A percentile compares a stretch with the other conserved stretches of the same genome.
These are phyloP conservation scores for Malassezia restricta DNA, from an alignment of 1,284 basidiomycete genomes.

Conservation along the genomic window DNA sequence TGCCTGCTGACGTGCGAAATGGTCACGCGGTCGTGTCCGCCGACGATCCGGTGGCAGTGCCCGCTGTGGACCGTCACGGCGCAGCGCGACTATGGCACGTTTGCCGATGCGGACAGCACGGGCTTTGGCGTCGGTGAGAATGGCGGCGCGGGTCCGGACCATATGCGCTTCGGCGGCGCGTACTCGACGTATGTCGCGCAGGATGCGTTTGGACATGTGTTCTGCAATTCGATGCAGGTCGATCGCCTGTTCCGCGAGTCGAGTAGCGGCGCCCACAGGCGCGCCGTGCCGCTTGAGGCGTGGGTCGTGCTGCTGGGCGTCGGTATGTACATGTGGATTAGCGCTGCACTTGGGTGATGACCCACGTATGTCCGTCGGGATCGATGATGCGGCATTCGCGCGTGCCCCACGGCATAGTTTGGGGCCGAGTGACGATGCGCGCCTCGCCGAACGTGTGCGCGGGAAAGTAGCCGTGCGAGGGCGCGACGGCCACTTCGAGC, in stretches of 20 bases:
- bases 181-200: conserved; percentile 35
- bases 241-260: conserved; percentile 25
- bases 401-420: conserved; percentile 30
- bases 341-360: conserved; percentile 13
- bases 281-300: neutral
- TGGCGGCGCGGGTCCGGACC: conserved; percentile 32
- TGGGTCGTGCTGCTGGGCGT: neutral
- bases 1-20: conserved; percentile 42
- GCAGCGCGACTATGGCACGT: conserved; percentile 41
- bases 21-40: conserved; percentile 37
- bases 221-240: conserved; percentile 41
- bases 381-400: conserved; percentile 27
- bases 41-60: conserved; percentile 36
- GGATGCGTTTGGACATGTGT: conserved; percentile 40
- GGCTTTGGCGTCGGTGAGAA: conserved; percentile 35
- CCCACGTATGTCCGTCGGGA: conserved; percentile 28
- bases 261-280: neutral
- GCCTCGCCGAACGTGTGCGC: conserved; percentile 20
- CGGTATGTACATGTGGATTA: neutral
- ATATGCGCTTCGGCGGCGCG: conserved; percentile 32
- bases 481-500: neutral
- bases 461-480: conserved; percentile 24
- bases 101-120: conserved; percentile 32
- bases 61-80: conserved; percentile 41
- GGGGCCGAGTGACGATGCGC: conserved; percentile 21